Evolutionary conservation across 257 asterid species (phyloP).

Genomic region (Solanum virginianum): DNA sequence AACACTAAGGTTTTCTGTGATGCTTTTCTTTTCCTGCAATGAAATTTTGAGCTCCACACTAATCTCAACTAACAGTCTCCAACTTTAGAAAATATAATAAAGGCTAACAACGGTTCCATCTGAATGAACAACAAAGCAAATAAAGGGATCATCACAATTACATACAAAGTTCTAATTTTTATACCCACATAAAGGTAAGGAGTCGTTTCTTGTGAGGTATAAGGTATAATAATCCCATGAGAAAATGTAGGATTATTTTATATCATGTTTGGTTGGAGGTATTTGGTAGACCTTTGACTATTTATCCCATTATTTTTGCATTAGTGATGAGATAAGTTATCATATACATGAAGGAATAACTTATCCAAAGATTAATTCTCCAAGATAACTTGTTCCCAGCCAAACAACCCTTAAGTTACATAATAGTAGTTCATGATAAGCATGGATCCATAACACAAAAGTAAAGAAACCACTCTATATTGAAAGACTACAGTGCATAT

Average conservation of each 20-base stretch:
- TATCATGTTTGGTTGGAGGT: too few species aligned
- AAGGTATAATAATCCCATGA: too few species aligned
- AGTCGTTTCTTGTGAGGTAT: too few species aligned
- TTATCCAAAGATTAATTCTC: too few species aligned
- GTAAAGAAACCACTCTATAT: neutral
- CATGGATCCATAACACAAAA: neutral
- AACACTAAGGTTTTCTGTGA: neutral
- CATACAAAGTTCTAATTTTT: neutral
- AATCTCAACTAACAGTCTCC: neutral
- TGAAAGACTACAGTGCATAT: neutral
- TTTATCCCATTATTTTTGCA: too few species aligned
- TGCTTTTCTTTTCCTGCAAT: neutral
- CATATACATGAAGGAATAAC: too few species aligned
- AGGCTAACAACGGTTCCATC: neutral
- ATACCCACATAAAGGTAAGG: neutral
- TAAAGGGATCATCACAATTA: neutral
- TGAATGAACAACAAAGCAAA: neutral
- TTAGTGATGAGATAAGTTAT: too few species aligned
- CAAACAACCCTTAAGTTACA: too few species aligned
- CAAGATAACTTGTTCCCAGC: too few species aligned
- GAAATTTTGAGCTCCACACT: neutral
- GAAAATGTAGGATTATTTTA: too few species aligned
- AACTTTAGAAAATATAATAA: neutral
- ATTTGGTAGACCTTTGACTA: too few species aligned
- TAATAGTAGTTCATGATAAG: neutral